These are phyloP conservation scores for Haematococcus sp. DNA, from an alignment of 139 green algal species.

Conservation along the genomic window DNA sequence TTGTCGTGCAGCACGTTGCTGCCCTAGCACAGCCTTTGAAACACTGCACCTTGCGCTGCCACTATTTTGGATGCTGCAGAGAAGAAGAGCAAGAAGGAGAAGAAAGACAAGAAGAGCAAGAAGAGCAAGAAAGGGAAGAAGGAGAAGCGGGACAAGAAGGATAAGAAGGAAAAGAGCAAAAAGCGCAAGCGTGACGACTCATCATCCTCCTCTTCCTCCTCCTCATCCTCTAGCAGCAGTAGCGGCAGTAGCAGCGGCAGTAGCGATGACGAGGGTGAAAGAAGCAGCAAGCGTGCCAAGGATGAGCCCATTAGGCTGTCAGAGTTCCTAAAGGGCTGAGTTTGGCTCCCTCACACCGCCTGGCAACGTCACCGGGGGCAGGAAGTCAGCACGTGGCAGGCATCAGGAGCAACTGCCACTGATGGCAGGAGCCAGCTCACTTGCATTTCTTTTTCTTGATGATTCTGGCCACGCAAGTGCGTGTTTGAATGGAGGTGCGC, in stretches of 20 bases:
- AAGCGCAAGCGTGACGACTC: background rate
- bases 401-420: no score
- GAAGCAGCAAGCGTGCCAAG: background rate
- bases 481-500: no score
- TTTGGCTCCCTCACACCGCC: no score
- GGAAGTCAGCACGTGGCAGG: no score
- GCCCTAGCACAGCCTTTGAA: background rate
- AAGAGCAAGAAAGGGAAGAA: conserved; percentile 22
- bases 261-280: background rate
- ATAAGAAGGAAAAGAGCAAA: conserved; percentile 24
- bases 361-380: no score
- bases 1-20: background rate
- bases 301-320: conserved; percentile 26
- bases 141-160: conserved; percentile 17
- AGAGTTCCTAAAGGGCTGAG: conserved; percentile 23
- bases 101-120: conserved; percentile 32
- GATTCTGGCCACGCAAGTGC: no score
- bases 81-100: conserved; percentile 22
- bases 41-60: no score
- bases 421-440: no score
- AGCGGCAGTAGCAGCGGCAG: background rate
- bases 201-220: background rate
- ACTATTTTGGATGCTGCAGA: background rate
- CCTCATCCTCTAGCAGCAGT: background rate
- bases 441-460: no score